Evolutionary conservation across 495 filamentous ascomycete genomes (phyloP).

Genomic region (Penicillium waksmanii): DNA sequence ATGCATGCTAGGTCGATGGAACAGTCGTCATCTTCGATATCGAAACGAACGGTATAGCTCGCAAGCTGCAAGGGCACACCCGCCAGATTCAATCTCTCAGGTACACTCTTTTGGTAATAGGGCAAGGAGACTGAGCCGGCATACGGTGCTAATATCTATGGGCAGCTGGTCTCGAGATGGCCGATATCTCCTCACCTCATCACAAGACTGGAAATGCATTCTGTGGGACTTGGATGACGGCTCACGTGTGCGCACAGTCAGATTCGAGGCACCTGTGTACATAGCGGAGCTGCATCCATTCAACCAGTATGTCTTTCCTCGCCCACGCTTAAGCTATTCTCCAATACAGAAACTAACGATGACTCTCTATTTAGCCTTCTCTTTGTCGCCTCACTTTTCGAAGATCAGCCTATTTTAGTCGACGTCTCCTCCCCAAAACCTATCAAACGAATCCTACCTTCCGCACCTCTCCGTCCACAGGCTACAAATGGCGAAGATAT

Average conservation of each 20-base stretch:
- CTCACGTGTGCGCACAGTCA: constrained; percentile 68
- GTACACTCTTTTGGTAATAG: constrained; percentile 27
- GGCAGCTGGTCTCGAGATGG: constrained; percentile 88
- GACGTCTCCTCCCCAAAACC: constrained; percentile 70
- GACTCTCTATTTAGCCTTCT: constrained; percentile 56
- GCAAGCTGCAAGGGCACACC: constrained; percentile 90
- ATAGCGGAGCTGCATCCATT: constrained; percentile 92
- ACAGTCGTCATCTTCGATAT: constrained; percentile 95
- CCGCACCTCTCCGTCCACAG: constrained; percentile 70
- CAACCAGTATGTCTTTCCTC: constrained; percentile 68
- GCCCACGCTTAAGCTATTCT: not conserved
- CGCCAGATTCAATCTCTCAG: constrained; percentile 84
- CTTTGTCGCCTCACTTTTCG: constrained; percentile 88
- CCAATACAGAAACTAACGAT: constrained; percentile 12
- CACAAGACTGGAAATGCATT: constrained; percentile 92
- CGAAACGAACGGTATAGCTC: constrained; percentile 92
- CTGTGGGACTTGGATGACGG: constrained; percentile 90
- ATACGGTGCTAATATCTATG: constrained; percentile 17
- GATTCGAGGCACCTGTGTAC: constrained; percentile 90
- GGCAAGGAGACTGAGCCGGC: not conserved
- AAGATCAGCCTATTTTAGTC: constrained; percentile 87
- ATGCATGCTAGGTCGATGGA: constrained; percentile 68
- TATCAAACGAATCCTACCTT: constrained; percentile 76
- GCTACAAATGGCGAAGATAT: constrained; percentile 61
- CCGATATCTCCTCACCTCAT: constrained; percentile 90